Evolutionary conservation across 148 eudicot species (phyloP).

Genomic region (Cornus florida): DNA sequence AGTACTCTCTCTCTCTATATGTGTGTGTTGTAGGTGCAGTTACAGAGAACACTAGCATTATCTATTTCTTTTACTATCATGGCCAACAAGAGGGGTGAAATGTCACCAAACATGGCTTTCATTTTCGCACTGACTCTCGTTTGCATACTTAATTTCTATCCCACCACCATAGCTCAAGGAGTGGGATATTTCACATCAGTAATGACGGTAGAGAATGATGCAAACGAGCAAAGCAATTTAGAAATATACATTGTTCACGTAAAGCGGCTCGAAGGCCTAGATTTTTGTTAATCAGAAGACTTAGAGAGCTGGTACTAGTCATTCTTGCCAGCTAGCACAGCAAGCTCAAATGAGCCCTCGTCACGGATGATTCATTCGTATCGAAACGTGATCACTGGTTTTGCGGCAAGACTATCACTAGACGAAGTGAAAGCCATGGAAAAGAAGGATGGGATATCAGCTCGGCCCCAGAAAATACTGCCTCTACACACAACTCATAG

Average conservation of each 20-base stretch:
- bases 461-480: constrained; percentile 2
- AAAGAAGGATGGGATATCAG: constrained; percentile 17
- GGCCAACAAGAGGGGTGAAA: neutral
- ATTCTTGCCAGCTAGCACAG: constrained; percentile 13
- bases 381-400: constrained; percentile 19
- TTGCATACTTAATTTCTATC: neutral
- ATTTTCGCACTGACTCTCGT: neutral
- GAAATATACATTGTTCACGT: constrained; percentile 32
- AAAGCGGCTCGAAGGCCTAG: constrained; percentile 3
- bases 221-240: neutral
- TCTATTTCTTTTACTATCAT: neutral
- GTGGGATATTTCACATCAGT: neutral
- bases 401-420: constrained; percentile 29
- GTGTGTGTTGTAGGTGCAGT: neutral
- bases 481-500: constrained; percentile 31
- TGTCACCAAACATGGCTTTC: neutral
- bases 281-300: neutral
- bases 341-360: neutral
- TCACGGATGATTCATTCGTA: constrained; percentile 21
- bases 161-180: neutral
- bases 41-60: neutral
- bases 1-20: neutral
- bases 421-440: constrained; percentile 27
- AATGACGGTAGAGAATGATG: neutral
- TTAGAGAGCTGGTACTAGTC: constrained; percentile 12